Percentiles rank a stretch among this genome's conserved stretches.
Evolutionary conservation across 78 protist species (phyloP).

Genomic region (Dictyostelium purpureum): DNA sequence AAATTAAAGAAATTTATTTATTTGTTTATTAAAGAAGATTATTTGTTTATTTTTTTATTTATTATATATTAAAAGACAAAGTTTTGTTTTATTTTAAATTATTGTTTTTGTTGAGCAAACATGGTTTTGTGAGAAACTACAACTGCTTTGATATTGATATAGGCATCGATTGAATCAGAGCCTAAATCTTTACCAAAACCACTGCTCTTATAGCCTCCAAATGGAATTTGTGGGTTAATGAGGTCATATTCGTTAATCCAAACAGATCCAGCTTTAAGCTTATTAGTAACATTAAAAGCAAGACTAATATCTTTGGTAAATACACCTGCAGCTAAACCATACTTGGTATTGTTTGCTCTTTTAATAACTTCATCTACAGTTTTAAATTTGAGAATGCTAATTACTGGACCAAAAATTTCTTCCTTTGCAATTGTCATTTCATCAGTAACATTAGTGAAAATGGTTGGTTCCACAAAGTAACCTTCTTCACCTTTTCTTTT

Average conservation of each 20-base stretch:
- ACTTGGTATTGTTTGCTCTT: constrained; percentile 80
- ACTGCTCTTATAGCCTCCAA: constrained; percentile 44
- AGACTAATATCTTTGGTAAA: constrained; percentile 52
- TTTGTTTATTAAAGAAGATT: background rate
- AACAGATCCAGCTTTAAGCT: constrained; percentile 36
- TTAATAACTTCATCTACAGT: constrained; percentile 76
- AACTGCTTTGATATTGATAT: constrained; percentile 8
- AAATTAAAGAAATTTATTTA: too few species aligned
- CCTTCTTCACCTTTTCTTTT: constrained; percentile 74
- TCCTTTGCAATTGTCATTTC: constrained; percentile 73
- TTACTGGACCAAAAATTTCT: constrained; percentile 93
- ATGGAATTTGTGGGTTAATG: background rate
- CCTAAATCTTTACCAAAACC: constrained; percentile 36
- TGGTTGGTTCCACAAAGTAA: constrained; percentile 83
- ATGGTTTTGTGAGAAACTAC: background rate
- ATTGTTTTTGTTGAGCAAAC: background rate
- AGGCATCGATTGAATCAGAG: constrained; percentile 5
- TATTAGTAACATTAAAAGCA: constrained; percentile 14
- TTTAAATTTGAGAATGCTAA: constrained; percentile 46
- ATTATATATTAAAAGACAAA: too few species aligned
- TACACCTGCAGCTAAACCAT: constrained; percentile 87
- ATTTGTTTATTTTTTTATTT: background rate
- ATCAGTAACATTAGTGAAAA: constrained; percentile 72
- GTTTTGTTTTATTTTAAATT: too few species aligned
- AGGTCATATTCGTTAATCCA: constrained; percentile 33